Evolutionary conservation across 106 monocot species (phyloP).

Genomic region (Dioscorea alata): DNA sequence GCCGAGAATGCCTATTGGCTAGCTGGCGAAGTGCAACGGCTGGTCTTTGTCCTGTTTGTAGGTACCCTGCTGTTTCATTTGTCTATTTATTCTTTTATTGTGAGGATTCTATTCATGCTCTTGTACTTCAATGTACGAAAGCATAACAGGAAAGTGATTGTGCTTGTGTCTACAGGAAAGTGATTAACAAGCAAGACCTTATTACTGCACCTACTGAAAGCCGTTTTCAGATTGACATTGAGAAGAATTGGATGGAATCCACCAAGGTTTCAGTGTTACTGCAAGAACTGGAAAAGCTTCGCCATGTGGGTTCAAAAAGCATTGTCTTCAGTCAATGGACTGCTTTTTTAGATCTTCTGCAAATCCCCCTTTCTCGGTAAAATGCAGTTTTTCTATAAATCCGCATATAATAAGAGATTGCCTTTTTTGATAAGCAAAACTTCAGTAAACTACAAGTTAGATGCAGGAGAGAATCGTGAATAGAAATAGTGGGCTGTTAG

Average conservation of each 20-base stretch:
- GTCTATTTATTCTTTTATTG: not conserved
- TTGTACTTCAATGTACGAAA: not conserved
- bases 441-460: too few relatives aligned
- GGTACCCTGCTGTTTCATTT: conserved; percentile 30
- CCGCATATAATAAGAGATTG: too few relatives aligned
- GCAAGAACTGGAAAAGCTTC: conserved; percentile 58
- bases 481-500: too few relatives aligned
- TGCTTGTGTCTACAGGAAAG: conserved; percentile 32
- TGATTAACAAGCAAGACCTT: conserved; percentile 57
- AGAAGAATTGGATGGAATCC: conserved; percentile 92
- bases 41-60: conserved; percentile 91
- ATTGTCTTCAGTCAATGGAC: conserved; percentile 99
- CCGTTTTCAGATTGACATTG: conserved; percentile 75
- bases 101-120: not conserved
- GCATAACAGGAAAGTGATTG: not conserved
- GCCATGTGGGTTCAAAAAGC: conserved; percentile 68
- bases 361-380: conserved; percentile 86
- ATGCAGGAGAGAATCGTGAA: too few relatives aligned
- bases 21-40: conserved; percentile 62
- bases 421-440: too few relatives aligned
- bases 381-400: not conserved
- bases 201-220: conserved; percentile 74
- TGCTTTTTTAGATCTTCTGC: conserved; percentile 90
- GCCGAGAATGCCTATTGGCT: conserved; percentile 81
- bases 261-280: conserved; percentile 82